Evolutionary conservation across 1,284 basidiomycete species (phyloP).

Genomic region (Gomphus bonarii): DNA sequence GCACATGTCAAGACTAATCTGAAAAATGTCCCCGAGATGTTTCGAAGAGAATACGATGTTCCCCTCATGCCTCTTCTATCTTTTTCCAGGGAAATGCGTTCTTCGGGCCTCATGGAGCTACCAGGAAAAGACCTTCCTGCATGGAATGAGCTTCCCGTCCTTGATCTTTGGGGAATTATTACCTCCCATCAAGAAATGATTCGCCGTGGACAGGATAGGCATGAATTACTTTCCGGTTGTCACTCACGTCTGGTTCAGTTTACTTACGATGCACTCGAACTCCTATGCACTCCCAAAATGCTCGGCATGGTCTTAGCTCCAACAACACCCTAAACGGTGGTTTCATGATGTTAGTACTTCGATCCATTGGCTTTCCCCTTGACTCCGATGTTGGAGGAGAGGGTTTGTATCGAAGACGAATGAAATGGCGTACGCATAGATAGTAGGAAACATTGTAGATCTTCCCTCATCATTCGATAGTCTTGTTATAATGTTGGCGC

Average conservation of each 20-base stretch:
- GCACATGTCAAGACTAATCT: slow-evolving; percentile 60
- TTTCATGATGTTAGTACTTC: too few species aligned
- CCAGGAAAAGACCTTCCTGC: slow-evolving; percentile 43
- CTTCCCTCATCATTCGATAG: too few species aligned
- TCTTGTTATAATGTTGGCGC: too few species aligned
- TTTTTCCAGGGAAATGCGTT: slow-evolving; percentile 9
- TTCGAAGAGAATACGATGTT: slow-evolving; percentile 52
- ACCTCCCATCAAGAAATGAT: slow-evolving; percentile 34
- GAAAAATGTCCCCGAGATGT: slow-evolving; percentile 37
- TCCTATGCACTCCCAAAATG: slow-evolving; percentile 25
- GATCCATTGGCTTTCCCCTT: too few species aligned
- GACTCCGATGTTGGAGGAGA: too few species aligned
- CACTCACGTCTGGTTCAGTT: slow-evolving; percentile 11
- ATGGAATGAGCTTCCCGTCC: slow-evolving; percentile 45
- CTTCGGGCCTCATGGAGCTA: slow-evolving; percentile 39
- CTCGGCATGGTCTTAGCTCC: too few species aligned
- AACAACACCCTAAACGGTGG: too few species aligned
- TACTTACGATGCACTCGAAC: slow-evolving; percentile 24
- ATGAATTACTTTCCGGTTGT: slow-evolving; percentile 16
- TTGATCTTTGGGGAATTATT: slow-evolving; percentile 58
- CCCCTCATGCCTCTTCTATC: slow-evolving; percentile 49
- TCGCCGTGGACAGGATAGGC: slow-evolving; percentile 26
- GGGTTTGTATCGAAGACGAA: too few species aligned
- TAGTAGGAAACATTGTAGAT: too few species aligned
- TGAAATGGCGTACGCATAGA: too few species aligned